These are phyloP conservation scores for Urtica urens DNA, from an alignment of 306 rosid species.

Conservation along the genomic window DNA sequence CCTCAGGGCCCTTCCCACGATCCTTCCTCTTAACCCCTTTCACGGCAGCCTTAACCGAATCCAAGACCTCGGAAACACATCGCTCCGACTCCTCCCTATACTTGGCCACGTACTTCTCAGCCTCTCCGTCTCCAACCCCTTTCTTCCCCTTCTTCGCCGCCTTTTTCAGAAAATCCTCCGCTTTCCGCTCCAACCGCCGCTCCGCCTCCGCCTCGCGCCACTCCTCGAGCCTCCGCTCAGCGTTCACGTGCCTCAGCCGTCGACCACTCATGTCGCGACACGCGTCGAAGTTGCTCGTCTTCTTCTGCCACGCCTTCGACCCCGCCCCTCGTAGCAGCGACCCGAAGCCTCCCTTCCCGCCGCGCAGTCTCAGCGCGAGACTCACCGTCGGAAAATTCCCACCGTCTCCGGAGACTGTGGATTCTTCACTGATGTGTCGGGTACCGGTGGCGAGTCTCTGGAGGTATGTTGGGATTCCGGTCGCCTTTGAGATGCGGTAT, in stretches of 20 bases:
- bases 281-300: constrained; percentile 90
- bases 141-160: constrained; percentile 74
- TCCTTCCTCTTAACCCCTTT: constrained; percentile 54
- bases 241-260: constrained; percentile 88
- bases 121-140: constrained; percentile 57
- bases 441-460: constrained; percentile 70
- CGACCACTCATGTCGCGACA: constrained; percentile 98
- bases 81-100: constrained; percentile 70
- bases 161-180: constrained; percentile 67
- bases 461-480: constrained; percentile 52
- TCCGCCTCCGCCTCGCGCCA: constrained; percentile 76
- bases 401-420: constrained; percentile 32
- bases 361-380: constrained; percentile 50
- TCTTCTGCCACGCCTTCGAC: constrained; percentile 91
- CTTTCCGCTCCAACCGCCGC: constrained; percentile 63
- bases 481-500: constrained; percentile 42
- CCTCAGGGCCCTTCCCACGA: constrained; percentile 8
- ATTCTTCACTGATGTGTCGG: constrained; percentile 36
- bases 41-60: constrained; percentile 60
- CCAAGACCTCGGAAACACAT: constrained; percentile 57
- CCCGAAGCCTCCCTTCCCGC: constrained; percentile 97
- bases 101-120: constrained; percentile 71
- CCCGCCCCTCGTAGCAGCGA: constrained; percentile 90
- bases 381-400: constrained; percentile 54
- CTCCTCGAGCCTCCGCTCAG: constrained; percentile 86